Base-by-base conservation (phyloP, 2,329 filamentous ascomycete species). In the Aaosphaeria pasadenensis region DNA sequence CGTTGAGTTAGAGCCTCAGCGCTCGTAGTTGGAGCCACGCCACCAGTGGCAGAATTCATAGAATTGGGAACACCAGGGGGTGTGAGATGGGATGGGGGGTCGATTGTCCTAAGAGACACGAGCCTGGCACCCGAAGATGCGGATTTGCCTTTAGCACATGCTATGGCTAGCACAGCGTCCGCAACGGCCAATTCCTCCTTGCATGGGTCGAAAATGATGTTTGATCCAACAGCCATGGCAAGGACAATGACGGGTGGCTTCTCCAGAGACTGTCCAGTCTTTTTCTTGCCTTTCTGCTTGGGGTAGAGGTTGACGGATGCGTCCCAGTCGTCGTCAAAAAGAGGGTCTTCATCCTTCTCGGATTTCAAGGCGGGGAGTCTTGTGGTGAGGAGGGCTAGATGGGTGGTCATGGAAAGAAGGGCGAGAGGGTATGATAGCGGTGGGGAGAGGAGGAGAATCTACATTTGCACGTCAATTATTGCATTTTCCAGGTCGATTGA, bases 271-370 rank as follows among this genome's bases (percentile, higher is more conserved):
- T 52, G 49, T 4, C 57, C 52, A 13, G 53, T 60, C 11, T 55
- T 56, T 32, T 58, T 62, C 11, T 71, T 66, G 11, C 44, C 48
- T 4, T 44, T 43, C 33, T 42, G 43, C 50, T 78, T 79, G 1
- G 85, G 81, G 73, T 95, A 99, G 30, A 99, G 76, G 48, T 84
- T 85, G 13, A 83, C 79, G 1, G 91, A 85, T 11, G 87, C 88
- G 55, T 88, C 89, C 94, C 94, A 99, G 74, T 99, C 94, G 73
- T 99, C 94, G 74, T 96, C 88, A 72, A 99, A 99, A 66, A 96
- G 85, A 9, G 94, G 94, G 60, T 99, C 94, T 74, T 99, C 94
- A 72, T 97, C 92, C 49, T 83, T 83, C 70, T 95, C 88, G 1
- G 91, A 96, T 67, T 89, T 89, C 44, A 96, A 78, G 29, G 85